phyloP scores from a whole-genome alignment of 169 alveolate species.

The Perkinsus olseni region DNA sequence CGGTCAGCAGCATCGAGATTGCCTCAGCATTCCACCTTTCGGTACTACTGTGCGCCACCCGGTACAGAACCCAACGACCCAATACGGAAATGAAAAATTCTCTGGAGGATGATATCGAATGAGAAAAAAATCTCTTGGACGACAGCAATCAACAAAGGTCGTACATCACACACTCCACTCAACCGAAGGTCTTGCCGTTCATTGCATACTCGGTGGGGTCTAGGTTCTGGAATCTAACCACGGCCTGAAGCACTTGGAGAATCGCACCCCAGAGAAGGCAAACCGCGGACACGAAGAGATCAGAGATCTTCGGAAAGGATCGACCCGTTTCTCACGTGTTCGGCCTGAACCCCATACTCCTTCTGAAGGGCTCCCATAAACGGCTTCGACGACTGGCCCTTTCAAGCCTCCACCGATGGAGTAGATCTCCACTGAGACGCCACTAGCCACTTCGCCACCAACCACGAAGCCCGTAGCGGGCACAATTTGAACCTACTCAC shows the following conservation, averaged over 20 bases:
- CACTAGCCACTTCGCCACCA: background rate
- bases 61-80: background rate
- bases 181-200: background rate
- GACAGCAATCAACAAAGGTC: background rate
- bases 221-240: background rate
- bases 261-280: too few species aligned
- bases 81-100: too few species aligned
- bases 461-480: background rate
- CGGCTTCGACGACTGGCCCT: background rate
- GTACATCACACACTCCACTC: background rate
- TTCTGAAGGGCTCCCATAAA: background rate
- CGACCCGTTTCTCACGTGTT: background rate
- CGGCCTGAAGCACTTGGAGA: background rate
- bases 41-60: too few species aligned
- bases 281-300: too few species aligned
- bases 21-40: too few species aligned
- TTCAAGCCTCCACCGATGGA: background rate
- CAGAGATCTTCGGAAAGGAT: too few species aligned
- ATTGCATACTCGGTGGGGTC: background rate
- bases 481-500: background rate
- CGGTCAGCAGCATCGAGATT: too few species aligned
- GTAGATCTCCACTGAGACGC: background rate
- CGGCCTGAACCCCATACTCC: background rate
- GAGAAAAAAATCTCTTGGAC: background rate
- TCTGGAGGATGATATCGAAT: too few species aligned